Evolutionary conservation across 2,329 filamentous ascomycete genomes (phyloP).

Genomic region (Aspergillus tanneri): DNA sequence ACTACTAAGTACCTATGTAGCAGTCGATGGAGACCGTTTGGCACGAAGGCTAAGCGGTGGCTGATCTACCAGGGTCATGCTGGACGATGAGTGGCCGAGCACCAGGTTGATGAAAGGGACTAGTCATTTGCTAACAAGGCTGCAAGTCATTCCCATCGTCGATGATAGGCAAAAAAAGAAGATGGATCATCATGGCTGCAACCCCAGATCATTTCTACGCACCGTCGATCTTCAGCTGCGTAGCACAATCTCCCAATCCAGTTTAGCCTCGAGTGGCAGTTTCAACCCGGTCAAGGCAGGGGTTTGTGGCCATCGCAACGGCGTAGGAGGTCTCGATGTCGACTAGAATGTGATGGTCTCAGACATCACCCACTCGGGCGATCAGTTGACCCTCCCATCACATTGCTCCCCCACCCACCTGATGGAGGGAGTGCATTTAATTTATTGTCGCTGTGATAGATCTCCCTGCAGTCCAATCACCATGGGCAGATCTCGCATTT

Average conservation of each 20-base stretch:
- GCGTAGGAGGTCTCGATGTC: not conserved
- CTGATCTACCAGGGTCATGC: constrained; percentile 6
- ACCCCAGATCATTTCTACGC: constrained; percentile 13
- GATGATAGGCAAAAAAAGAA: not conserved
- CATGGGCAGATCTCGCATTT: not conserved
- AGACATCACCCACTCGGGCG: not conserved
- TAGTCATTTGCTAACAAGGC: constrained; percentile 1
- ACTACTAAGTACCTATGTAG: not conserved
- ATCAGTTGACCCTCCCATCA: not conserved
- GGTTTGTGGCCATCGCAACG: not conserved
- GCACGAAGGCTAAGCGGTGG: not conserved
- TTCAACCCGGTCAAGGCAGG: not conserved
- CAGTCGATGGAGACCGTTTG: constrained; percentile 3
- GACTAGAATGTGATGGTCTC: not conserved
- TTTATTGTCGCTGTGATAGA: not conserved
- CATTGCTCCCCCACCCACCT: not conserved
- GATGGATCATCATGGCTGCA: not conserved
- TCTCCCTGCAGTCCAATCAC: not conserved
- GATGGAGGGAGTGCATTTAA: not conserved
- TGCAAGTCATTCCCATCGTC: constrained; percentile 12
- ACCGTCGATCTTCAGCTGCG: constrained; percentile 16
- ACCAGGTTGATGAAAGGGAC: not conserved
- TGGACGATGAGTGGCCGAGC: constrained; percentile 8
- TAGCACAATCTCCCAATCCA: not conserved
- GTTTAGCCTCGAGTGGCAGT: not conserved